Evolutionary conservation across 768 basidiomycete genomes (phyloP), one percentile per base, ranked within the genome.

Genomic region (Leccinum subgranulosum): DNA sequence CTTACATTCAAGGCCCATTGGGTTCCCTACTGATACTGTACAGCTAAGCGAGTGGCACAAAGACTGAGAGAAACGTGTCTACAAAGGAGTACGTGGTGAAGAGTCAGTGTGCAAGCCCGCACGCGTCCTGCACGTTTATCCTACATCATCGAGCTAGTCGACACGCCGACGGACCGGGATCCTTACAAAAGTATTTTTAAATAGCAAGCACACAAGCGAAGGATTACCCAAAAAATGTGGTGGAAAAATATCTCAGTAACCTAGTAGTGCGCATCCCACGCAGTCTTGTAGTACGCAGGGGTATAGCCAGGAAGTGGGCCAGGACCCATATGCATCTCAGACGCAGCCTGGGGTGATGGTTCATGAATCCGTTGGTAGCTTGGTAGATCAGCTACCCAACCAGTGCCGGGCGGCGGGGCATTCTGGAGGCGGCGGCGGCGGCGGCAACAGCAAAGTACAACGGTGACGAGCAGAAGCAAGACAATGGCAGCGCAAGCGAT

Each of bases 301-400:
- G 39, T 53, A 43, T 71, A 60, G 11, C 56, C 56, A 29, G 59
- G 61, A 17, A 51, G 28, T 27, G 53, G 49, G 3, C 51, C 46
- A 51, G 60, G 12, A 12, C 43, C 48, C 67, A 71, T 65, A 27
- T 65, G 63, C 34, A 73, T 65, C 5, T 70, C 69, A 34, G 64
- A 59, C 10, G 70, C 69, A 43, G 61, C 66, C 46, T 70, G 66
- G 2, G 69, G 69, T 3, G 69, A 64, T 25, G 71, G 69, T 1
- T 65, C 63, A 15, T 73, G 7, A 45, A 73, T 61, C 6, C 56
- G 63, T 6, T 29, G 64, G 57, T 73, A 73, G 28, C n/a, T 62
- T 12, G 49, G 57, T 21, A 36, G 21, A 36, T 33, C 47, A 3
- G 19, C 49, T 27, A 43, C 28, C 66, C 64, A 66, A 8, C 33